Evolutionary conservation across 352 stramenopile species (phyloP).

Genomic region (Thraustochytrium sp.): DNA sequence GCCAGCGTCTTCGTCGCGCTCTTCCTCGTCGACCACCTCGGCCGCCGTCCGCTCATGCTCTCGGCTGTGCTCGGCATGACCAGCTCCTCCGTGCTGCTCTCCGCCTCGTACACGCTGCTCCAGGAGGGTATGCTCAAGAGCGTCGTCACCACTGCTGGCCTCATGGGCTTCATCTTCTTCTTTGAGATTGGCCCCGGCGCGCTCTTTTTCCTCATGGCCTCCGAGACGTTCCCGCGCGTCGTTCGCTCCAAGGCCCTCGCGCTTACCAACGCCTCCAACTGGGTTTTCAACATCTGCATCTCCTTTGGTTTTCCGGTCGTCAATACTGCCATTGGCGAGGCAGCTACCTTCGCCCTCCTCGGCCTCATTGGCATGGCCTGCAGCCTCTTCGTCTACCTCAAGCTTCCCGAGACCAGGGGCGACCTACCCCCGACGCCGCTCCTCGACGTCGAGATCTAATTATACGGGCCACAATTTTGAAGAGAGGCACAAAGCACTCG

Average conservation of each 20-base stretch:
- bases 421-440: not conserved
- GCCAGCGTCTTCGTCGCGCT: constrained; percentile 2
- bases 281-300: constrained; percentile 32
- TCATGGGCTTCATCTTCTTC: constrained; percentile 35
- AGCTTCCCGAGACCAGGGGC: constrained; percentile 1
- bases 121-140: not conserved
- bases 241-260: constrained; percentile 23
- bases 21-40: constrained; percentile 19
- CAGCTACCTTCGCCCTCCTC: not conserved
- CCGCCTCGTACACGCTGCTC: not conserved
- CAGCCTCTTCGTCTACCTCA: not conserved
- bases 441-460: not conserved
- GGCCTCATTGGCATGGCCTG: not conserved
- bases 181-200: constrained; percentile 26
- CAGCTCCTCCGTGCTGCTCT: not conserved
- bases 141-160: not conserved
- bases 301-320: constrained; percentile 22
- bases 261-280: constrained; percentile 12
- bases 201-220: constrained; percentile 33
- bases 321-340: not conserved
- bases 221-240: constrained; percentile 28
- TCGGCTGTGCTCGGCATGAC: constrained; percentile 1
- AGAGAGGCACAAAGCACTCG: not conserved
- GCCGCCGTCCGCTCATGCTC: constrained; percentile 25
- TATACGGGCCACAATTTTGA: not conserved